phyloP scores from a whole-genome alignment of 169 alveolate genomes.

The Cryptosporidium ryanae region DNA sequence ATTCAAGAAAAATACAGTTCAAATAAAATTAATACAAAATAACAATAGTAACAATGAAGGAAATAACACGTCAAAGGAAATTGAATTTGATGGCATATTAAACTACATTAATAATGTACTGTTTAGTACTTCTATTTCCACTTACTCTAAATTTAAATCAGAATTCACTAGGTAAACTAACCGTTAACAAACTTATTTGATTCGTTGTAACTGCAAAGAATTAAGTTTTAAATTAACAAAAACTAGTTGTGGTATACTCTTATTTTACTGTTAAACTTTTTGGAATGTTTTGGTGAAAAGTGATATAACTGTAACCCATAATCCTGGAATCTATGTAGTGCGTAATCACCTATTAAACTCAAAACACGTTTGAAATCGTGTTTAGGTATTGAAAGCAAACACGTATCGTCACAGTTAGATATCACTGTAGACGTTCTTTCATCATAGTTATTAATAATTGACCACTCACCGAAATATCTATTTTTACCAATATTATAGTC shows the following conservation, averaged over 20 bases:
- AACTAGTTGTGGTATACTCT: not conserved
- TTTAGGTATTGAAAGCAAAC: conserved; percentile 39
- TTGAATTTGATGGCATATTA: conserved; percentile 10
- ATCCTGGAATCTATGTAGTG: conserved; percentile 63
- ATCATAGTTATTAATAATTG: conserved; percentile 43
- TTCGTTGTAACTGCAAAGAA: not conserved
- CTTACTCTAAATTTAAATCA: conserved; percentile 24
- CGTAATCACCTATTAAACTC: conserved; percentile 34
- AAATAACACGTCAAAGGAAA: conserved; percentile 28
- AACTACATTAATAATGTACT: conserved; percentile 9
- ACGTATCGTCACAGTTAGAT: conserved; percentile 6
- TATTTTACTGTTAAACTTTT: conserved; percentile 47
- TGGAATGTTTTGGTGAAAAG: conserved; percentile 54
- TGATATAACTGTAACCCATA: conserved; percentile 60
- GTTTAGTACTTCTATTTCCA: conserved; percentile 8
- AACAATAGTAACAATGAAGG: not conserved
- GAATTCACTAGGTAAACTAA: not conserved
- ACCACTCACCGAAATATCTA: conserved; percentile 70
- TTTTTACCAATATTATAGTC: conserved; percentile 22
- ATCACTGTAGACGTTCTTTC: conserved; percentile 44
- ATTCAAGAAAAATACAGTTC: conserved; percentile 13
- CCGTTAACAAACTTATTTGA: too few species aligned
- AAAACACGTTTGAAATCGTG: conserved; percentile 43
- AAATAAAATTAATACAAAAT: conserved; percentile 15
- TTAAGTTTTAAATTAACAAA: not conserved